A percentile compares a stretch with the other conserved stretches of the same genome.
Conservation (phyloP, 1,284 basidiomycete genomes). For the Fomitopsis palustris region DNA sequence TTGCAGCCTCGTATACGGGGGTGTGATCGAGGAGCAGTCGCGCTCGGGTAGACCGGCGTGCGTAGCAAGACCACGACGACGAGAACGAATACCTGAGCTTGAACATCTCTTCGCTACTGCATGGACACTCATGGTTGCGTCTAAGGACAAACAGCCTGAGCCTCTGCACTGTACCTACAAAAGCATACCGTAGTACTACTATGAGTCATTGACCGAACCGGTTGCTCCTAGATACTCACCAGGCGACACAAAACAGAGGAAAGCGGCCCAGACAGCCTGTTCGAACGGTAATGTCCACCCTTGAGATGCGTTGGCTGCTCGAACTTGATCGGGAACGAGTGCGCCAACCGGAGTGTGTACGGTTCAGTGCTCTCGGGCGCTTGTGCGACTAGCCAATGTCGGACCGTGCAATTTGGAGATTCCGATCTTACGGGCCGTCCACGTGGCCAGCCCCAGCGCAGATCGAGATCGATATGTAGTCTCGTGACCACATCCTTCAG, state of each 20-base stretch:
- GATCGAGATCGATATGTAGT: background rate
- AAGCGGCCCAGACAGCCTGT: too few species aligned
- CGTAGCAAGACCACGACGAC: constrained; percentile 46
- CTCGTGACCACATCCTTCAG: background rate
- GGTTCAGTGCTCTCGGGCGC: too few species aligned
- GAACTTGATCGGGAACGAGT: too few species aligned
- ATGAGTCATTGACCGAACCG: background rate
- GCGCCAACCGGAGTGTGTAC: too few species aligned
- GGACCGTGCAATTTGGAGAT: background rate
- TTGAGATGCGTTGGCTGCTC: too few species aligned
- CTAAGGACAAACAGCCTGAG: background rate
- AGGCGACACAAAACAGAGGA: too few species aligned
- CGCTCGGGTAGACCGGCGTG: constrained; percentile 52
- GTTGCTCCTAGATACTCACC: too few species aligned
- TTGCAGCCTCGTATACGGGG: constrained; percentile 82
- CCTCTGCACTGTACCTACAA: constrained; percentile 17
- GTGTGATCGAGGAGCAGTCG: constrained; percentile 80
- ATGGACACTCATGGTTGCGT: constrained; percentile 10
- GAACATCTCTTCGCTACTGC: constrained; percentile 10
- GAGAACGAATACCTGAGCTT: constrained; percentile 3
- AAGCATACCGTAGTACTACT: too few species aligned
- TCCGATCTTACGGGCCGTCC: background rate
- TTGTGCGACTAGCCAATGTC: background rate
- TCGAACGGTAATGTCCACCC: too few species aligned
- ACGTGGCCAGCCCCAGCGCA: background rate